Evolutionary conservation across 2,329 filamentous ascomycete genomes (phyloP), one percentile per base, ranked within the genome.

Genomic region (Sodiomyces alkalinus): DNA sequence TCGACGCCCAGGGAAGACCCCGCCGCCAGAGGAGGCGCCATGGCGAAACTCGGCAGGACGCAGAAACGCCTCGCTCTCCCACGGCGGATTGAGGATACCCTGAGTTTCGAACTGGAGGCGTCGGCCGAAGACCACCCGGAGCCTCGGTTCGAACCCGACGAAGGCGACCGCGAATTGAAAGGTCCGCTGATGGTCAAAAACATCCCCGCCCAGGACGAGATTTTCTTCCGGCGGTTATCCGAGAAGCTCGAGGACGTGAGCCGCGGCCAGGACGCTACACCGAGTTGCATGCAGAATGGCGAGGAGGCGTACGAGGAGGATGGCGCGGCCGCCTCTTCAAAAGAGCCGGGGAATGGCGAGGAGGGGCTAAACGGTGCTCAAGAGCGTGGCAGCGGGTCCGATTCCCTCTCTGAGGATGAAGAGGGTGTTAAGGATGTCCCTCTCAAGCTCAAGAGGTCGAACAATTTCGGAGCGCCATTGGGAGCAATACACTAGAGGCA

Each of bases 141-240:
- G 6, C 18, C 45, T 12, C 26, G 43, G 5, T 38, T 60, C 19
- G 55, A 63, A 17, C 48, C 56, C 4, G 41, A 45, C 7, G 55
- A 60, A 10, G 47, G 51, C 4, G 67, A 70, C 34, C 48, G 45
- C 1, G 48, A 52, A 13, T 49, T 72, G 18, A 62, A 56, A 29
- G 66, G 63, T 1, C 67, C 66, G 7, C 39, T 71, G 27, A 64
- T 63, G 50, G 51, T 72, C 20, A 55, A 58, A 33, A 72, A 72
- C 35, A 61, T 64, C 33, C 64, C 65, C 1, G 62, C 61, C 2
- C 55, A 66, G 27, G 67, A 72, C 33, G 66, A 69, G 38, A 48
- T 62, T 14, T 72, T 72, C 36, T 60, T 65, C 27, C 50, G 51
- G 24, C 49, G 51, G 33, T 44, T 72, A 11, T 58, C 62, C 20